A percentile compares a stretch with the other conserved stretches of the same genome.
Evolutionary conservation across 192 early-diverging fungal species (phyloP).

Genomic region (Cetraspora pellucida): DNA sequence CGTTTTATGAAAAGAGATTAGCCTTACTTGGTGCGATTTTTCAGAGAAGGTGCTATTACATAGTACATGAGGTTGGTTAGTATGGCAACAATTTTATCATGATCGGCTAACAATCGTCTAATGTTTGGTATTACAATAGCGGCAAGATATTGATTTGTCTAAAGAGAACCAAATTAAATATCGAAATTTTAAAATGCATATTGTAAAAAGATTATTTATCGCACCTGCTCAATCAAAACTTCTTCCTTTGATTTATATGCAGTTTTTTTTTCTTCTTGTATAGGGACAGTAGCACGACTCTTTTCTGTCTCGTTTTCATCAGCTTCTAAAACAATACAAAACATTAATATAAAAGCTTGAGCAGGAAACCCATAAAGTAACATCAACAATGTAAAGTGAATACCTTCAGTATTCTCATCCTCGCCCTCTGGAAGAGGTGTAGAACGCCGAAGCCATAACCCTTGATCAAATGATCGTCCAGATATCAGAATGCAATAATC

Average conservation of each 20-base stretch:
- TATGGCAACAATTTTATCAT: conserved; percentile 66
- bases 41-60: conserved; percentile 70
- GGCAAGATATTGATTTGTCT: conserved; percentile 53
- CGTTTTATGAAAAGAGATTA: not conserved
- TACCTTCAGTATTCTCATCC: conserved; percentile 32
- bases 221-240: conserved; percentile 62
- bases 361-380: not conserved
- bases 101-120: conserved; percentile 69
- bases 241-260: conserved; percentile 67
- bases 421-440: conserved; percentile 48
- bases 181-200: not conserved
- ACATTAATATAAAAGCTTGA: not conserved
- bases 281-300: not conserved
- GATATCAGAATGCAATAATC: conserved; percentile 78
- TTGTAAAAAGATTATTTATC: conserved; percentile 37
- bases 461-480: conserved; percentile 76
- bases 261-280: conserved; percentile 39
- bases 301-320: conserved; percentile 9
- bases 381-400: conserved; percentile 35
- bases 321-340: not conserved
- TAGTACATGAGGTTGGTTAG: conserved; percentile 82
- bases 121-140: conserved; percentile 67
- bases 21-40: conserved; percentile 53
- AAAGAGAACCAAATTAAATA: not conserved
- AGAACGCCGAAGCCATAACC: conserved; percentile 58